These are phyloP conservation scores for Cytidiella melzeri DNA, from an alignment of 768 basidiomycete genomes.

Conservation along the genomic window DNA sequence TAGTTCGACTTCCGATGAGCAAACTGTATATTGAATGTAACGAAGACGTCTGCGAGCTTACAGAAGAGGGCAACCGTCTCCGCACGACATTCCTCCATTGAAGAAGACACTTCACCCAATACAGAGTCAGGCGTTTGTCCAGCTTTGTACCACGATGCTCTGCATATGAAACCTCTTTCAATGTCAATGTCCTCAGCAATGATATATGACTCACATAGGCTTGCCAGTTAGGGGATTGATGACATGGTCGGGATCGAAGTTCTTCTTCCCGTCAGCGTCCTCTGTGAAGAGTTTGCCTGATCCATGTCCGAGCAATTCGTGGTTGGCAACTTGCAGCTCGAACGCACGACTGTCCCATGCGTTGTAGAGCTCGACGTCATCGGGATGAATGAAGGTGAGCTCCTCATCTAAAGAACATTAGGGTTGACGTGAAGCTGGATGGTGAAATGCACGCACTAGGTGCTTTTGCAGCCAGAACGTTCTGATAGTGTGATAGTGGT, in stretches of 20 bases:
- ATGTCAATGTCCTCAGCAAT: background rate
- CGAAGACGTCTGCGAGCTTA: conserved; percentile 30
- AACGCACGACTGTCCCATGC: conserved; percentile 75
- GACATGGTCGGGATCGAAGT: conserved; percentile 76
- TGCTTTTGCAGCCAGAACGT: conserved; percentile 83
- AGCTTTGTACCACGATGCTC: conserved; percentile 81
- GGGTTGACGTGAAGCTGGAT: too few species aligned
- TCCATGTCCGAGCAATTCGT: conserved; percentile 83
- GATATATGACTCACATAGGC: conserved; percentile 45
- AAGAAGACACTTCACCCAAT: conserved; percentile 82
- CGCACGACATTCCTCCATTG: conserved; percentile 91
- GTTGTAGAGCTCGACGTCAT: conserved; percentile 69
- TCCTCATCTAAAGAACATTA: conserved; percentile 48
- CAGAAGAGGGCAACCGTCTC: conserved; percentile 81
- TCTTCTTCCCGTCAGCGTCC: conserved; percentile 65
- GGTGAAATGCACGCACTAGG: conserved; percentile 43
- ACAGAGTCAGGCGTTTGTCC: conserved; percentile 82
- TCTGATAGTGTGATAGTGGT: conserved; percentile 34
- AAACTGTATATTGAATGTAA: background rate
- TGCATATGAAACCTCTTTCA: conserved; percentile 22
- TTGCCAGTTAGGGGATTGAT: conserved; percentile 79
- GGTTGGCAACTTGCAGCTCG: conserved; percentile 87
- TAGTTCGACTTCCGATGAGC: too few species aligned
- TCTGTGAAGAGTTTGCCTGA: conserved; percentile 82
- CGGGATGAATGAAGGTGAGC: conserved; percentile 76